Base-by-base conservation (phyloP, 192 early-diverging fungal genomes). In the Mortierella antarctica region DNA sequence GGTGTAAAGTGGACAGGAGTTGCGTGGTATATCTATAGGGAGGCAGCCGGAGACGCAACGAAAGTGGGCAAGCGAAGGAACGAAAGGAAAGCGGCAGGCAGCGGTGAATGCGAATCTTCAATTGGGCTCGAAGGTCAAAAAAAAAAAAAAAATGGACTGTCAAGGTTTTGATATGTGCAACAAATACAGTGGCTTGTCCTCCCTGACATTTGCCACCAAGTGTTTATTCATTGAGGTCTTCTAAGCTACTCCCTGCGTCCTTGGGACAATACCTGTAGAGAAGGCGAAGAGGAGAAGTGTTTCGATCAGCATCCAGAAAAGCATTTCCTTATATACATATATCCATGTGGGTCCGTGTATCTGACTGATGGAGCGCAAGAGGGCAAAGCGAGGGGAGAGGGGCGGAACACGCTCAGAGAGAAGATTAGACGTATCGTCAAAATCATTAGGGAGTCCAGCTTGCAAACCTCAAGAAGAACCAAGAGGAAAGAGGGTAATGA, bases 401-500 rank as follows among this genome's bases (percentile, higher is more conserved):
- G 18, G n/a, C n/a, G 46, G 11, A n/a, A 42, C 75, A 71, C 75
- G 75, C 67, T 78, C 75, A 78, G 61, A 78, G 75, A 78, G 75
- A 78, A 78, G 75, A 78, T 78, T 78, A 78, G 63, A 70, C 50
- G 53, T 13, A 51, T 46, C 46, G 41, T 62, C 52, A 31, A 50
- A 60, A 71, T 70, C 75, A 70, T 62, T n/a, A 65, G 61, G 50
- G 44, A n/a, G 20, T 31, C 40, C 42, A 46, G 40, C 4, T 15
- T 13, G 42, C 6, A 39, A 46, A 1, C 17, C 42, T 61, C 14
- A 5, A 12, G 13, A 46, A 6, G 18, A 63, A 48, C 12, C 10
- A 20, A 62, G 48, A 48, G 47, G 48, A 51, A 63, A 39, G 21
- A n/a, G 17, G 2, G 21, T 20, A 31, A 5, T 61, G 13, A 9